Base-by-base conservation (phyloP, 1,139 yeast genomes). In the Suhomyces coccinellae region DNA sequence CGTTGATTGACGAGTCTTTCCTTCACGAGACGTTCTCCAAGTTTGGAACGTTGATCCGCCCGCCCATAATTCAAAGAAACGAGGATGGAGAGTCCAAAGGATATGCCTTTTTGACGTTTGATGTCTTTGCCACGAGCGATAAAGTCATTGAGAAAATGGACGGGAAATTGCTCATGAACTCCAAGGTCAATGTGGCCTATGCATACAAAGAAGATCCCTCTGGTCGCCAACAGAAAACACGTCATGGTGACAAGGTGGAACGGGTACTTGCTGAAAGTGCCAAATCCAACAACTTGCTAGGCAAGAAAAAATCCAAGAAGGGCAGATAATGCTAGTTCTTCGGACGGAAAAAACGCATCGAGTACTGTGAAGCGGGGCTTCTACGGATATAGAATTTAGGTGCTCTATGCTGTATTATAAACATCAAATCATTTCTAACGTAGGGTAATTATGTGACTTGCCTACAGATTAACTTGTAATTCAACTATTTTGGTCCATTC, bases 241-340 rank as follows among this genome's bases (percentile, higher is more conserved):
- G 79, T 38, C 96, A 89, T 57, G 97, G 97, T n/a, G 95, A 85
- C 55, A 75, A 75, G 26, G 82, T 82, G 0, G 97, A 91, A 58
- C 72, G 97, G 54, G 52, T 78, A 41, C 70, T 91, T 48, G 93
- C 95, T 14, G 77, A 74, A 40, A 85, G 82, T 58, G 96, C 95
- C 4, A 69, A 67, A 52, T 58, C 59, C 43, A 70, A 75, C 51
- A 61, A 65, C 26, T 47, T 61, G 28, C 22, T 54, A 28, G 38
- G 36, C 4, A 44, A 39, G 31, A 45, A 39, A 32, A 49, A 44
- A 45, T 24, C 41, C 34, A 36, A 36, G 33, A 33, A 33, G 34
- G 20, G 36, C 15, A n/a, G 24, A 32, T 32, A 10, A 16, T 11
- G 9, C 15, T n/a, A 13, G 7, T n/a, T 30, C 3, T 11, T 13